Evolutionary conservation across 139 green algal genomes (phyloP).

Genomic region (Astrephomene gubernaculifera): DNA sequence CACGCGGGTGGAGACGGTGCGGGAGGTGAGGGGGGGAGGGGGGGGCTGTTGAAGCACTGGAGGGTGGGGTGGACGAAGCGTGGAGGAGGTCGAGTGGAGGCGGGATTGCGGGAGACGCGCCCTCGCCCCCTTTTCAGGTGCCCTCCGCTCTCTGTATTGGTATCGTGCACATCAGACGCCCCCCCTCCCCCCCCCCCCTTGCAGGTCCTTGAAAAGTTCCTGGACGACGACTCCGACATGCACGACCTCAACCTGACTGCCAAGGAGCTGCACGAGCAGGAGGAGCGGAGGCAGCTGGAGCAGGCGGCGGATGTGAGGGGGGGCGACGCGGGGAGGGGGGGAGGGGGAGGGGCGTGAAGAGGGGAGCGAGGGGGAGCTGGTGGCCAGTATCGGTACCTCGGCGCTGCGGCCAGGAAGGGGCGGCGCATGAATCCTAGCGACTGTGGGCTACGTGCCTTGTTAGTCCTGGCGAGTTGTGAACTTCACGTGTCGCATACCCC

Average conservation of each 20-base stretch:
- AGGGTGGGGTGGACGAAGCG: not conserved
- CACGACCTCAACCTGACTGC: conserved; percentile 68
- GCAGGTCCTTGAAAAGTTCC: conserved; percentile 74
- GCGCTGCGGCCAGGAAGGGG: no score
- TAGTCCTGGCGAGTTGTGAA: not conserved
- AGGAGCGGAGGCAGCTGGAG: conserved; percentile 40
- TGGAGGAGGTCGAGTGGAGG: no score
- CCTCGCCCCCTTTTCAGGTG: no score
- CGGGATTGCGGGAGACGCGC: no score
- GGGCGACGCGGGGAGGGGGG: not conserved
- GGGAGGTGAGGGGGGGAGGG: conserved; percentile 28
- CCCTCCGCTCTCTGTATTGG: no score
- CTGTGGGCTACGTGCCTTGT: no score
- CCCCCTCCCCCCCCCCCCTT: no score
- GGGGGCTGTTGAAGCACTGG: not conserved
- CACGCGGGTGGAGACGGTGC: conserved; percentile 73
- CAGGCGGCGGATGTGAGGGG: not conserved
- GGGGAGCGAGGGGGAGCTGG: not conserved
- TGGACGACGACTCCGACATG: conserved; percentile 79
- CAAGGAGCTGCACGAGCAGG: conserved; percentile 56
- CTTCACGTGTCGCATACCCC: no score
- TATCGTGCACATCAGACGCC: no score
- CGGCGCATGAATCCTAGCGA: no score
- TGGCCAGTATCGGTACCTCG: no score
- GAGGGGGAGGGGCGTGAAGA: not conserved